Evolutionary conservation across 2,329 filamentous ascomycete genomes (phyloP).

Genomic region (Alternaria triticimaculans): DNA sequence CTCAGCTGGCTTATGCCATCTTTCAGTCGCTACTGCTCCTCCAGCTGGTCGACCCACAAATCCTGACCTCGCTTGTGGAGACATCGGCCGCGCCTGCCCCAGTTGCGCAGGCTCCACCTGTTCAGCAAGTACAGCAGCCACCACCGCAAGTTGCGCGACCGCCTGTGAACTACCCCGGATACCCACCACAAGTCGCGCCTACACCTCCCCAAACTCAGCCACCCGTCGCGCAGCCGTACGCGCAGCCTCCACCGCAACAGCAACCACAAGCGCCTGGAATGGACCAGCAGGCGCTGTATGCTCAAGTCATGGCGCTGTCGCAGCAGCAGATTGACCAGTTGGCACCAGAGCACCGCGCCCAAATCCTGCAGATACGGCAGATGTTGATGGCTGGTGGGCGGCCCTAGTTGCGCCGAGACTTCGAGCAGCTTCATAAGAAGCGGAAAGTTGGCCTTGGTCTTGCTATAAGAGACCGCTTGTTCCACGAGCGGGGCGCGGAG

Average conservation of each 20-base stretch:
- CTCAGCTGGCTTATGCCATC: conserved; percentile 91
- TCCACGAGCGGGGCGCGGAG: not conserved
- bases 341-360: conserved; percentile 74
- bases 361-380: conserved; percentile 79
- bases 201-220: conserved; percentile 59
- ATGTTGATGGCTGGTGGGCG: conserved; percentile 56
- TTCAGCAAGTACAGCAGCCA: conserved; percentile 47
- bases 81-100: conserved; percentile 41
- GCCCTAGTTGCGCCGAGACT: conserved; percentile 1
- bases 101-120: conserved; percentile 46
- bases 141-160: conserved; percentile 43
- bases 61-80: conserved; percentile 82
- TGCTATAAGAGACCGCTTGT: not conserved
- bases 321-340: conserved; percentile 81
- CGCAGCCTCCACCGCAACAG: conserved; percentile 48
- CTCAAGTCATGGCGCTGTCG: conserved; percentile 80
- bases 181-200: conserved; percentile 55
- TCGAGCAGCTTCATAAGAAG: not conserved
- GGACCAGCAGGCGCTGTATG: conserved; percentile 73
- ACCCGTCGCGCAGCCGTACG: conserved; percentile 49
- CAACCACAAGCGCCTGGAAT: conserved; percentile 32
- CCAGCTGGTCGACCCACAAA: conserved; percentile 85
- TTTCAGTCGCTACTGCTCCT: conserved; percentile 94
- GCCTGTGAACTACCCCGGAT: conserved; percentile 41
- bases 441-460: not conserved